Conservation (phyloP, 73 alveolate genomes). For the Tetrahymena elliotti region DNA sequence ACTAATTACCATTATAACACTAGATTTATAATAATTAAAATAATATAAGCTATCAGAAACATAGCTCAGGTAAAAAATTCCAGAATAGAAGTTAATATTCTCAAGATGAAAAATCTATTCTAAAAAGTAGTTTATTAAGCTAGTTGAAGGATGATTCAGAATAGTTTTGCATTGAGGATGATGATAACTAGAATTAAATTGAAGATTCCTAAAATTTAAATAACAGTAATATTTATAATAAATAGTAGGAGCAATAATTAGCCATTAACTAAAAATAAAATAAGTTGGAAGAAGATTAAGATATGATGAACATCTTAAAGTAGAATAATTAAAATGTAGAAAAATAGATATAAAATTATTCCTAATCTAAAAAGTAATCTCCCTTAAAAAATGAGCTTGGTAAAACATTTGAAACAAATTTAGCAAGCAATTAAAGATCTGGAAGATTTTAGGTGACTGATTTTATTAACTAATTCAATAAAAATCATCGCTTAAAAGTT, state of each 20-base stretch:
- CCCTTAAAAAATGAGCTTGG: background rate
- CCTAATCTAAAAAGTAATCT: background rate
- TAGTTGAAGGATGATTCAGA: background rate
- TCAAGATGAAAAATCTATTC: background rate
- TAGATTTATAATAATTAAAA: background rate
- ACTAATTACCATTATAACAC: background rate
- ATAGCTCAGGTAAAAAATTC: background rate
- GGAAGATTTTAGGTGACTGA: background rate
- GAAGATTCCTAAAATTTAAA: background rate
- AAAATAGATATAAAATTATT: no score
- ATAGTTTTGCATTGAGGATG: background rate
- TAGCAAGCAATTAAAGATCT: background rate
- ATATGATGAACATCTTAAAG: background rate
- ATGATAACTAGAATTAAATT: background rate
- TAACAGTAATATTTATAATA: background rate
- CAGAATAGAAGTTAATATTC: background rate
- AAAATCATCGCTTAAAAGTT: background rate
- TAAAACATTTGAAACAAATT: background rate
- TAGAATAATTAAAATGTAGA: no score
- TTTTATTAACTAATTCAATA: background rate
- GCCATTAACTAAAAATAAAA: background rate
- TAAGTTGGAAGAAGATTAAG: background rate
- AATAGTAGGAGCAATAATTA: background rate
- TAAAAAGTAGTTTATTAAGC: background rate
- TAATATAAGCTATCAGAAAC: background rate